Evolutionary conservation across 495 filamentous ascomycete genomes (phyloP).

Genomic region (Aspergillus sclerotiicarbonarius): DNA sequence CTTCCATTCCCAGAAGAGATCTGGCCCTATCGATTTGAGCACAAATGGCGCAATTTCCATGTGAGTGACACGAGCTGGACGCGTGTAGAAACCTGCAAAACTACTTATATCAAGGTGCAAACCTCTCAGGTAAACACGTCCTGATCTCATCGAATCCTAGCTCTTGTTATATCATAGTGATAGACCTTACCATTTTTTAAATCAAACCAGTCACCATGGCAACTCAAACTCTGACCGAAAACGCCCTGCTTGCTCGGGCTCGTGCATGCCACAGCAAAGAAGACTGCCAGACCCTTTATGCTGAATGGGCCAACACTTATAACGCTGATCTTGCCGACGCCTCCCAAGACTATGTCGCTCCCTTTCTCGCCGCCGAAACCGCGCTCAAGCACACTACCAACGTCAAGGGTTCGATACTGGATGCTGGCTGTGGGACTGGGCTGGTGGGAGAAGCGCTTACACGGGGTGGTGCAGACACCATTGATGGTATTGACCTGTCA

Average conservation of each 20-base stretch:
- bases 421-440: slow-evolving; percentile 50
- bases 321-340: slow-evolving; percentile 38
- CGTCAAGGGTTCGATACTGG: slow-evolving; percentile 32
- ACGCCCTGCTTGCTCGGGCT: slow-evolving; percentile 28
- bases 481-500: slow-evolving; percentile 46
- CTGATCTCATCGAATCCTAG: background rate
- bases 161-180: background rate
- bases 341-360: slow-evolving; percentile 41
- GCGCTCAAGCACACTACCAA: slow-evolving; percentile 24
- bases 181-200: background rate
- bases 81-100: too few species aligned
- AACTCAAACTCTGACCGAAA: slow-evolving; percentile 21
- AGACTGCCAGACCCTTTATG: slow-evolving; percentile 41
- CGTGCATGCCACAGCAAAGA: slow-evolving; percentile 23
- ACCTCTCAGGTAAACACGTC: too few species aligned
- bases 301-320: slow-evolving; percentile 47
- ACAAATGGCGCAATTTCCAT: too few species aligned
- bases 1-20: too few species aligned
- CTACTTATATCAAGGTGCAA: too few species aligned
- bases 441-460: slow-evolving; percentile 41
- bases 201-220: slow-evolving; percentile 18
- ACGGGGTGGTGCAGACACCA: slow-evolving; percentile 24
- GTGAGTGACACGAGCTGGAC: too few species aligned
- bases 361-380: slow-evolving; percentile 33
- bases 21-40: too few species aligned